Percentiles rank a stretch among this genome's conserved stretches.
Evolutionary conservation across 192 early-diverging fungal species (phyloP).

Genomic region (Lunasporangiospora selenospora): DNA sequence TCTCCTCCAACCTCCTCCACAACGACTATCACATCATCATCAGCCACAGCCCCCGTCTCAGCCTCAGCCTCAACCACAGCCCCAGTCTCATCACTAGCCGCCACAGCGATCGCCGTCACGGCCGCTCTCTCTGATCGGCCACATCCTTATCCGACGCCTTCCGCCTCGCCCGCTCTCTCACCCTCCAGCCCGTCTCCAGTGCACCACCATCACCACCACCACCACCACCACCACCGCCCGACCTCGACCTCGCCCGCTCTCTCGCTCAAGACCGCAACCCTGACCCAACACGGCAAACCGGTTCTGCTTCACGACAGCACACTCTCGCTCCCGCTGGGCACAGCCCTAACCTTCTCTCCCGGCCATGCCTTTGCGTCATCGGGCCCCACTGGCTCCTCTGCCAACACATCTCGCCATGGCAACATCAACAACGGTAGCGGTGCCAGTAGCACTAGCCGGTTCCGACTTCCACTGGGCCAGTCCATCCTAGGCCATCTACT

Average conservation of each 20-base stretch:
- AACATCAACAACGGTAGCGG: conserved; percentile 14
- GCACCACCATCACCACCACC: conserved; percentile 1
- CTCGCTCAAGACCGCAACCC: background rate
- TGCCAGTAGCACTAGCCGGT: no score
- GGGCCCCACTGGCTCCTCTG: no score
- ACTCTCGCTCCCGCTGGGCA: conserved; percentile 14
- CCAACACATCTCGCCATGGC: no score
- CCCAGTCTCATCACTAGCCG: conserved; percentile 1
- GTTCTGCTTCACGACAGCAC: conserved; percentile 25
- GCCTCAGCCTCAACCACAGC: conserved; percentile 7
- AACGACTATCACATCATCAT: conserved; percentile 3
- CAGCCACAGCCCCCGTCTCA: no score
- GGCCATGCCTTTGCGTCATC: no score
- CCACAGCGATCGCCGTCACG: no score
- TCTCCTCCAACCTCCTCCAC: conserved; percentile 9
- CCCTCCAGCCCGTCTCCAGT: conserved; percentile 4
- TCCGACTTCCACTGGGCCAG: no score
- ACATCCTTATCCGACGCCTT: conserved; percentile 29
- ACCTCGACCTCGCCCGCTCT: background rate
- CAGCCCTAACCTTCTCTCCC: conserved; percentile 14
- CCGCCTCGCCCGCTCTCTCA: conserved; percentile 17
- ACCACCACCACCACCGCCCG: conserved; percentile 5
- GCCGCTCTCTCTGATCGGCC: conserved; percentile 18
- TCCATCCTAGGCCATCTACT: conserved; percentile 36
- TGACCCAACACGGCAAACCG: no score